Percentiles rank a stretch among this genome's conserved stretches.
Evolutionary conservation across 306 rosid genomes (phyloP).

Genomic region (Quillaja saponaria): DNA sequence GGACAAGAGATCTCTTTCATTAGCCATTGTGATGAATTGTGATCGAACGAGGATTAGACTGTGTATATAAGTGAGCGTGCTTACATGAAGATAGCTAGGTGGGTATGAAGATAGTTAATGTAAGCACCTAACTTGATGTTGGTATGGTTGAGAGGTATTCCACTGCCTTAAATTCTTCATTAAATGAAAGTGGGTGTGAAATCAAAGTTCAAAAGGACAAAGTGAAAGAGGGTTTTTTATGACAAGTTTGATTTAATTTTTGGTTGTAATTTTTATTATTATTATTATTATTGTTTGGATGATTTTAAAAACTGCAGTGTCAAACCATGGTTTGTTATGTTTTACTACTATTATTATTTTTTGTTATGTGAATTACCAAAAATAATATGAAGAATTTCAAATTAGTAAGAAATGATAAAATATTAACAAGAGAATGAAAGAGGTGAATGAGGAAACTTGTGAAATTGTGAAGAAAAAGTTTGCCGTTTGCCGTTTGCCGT

Average conservation of each 20-base stretch:
- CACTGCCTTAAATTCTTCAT: conserved; percentile 62
- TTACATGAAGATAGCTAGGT: conserved; percentile 23
- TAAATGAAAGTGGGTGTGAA: conserved; percentile 51
- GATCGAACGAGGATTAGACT: background rate
- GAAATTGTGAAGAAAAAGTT: too few relatives aligned
- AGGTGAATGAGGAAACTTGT: too few relatives aligned
- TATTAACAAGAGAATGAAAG: too few relatives aligned
- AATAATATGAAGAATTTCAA: too few relatives aligned
- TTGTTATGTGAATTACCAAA: too few relatives aligned
- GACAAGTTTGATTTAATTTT: too few relatives aligned
- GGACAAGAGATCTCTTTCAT: conserved; percentile 68
- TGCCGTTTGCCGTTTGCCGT: too few relatives aligned
- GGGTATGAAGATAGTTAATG: conserved; percentile 66
- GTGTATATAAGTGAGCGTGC: too few relatives aligned
- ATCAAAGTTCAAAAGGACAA: background rate
- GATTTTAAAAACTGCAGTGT: background rate
- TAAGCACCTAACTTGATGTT: conserved; percentile 50
- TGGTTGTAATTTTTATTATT: background rate
- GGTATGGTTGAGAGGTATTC: conserved; percentile 68
- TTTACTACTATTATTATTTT: too few relatives aligned
- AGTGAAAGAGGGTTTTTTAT: background rate
- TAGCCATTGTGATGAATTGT: conserved; percentile 51
- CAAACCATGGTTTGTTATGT: too few relatives aligned
- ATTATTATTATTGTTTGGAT: too few relatives aligned
- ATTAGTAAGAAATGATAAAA: too few relatives aligned